Evolutionary conservation across 305 asterid species (phyloP).

Genomic region (Fraxinus latifolia): DNA sequence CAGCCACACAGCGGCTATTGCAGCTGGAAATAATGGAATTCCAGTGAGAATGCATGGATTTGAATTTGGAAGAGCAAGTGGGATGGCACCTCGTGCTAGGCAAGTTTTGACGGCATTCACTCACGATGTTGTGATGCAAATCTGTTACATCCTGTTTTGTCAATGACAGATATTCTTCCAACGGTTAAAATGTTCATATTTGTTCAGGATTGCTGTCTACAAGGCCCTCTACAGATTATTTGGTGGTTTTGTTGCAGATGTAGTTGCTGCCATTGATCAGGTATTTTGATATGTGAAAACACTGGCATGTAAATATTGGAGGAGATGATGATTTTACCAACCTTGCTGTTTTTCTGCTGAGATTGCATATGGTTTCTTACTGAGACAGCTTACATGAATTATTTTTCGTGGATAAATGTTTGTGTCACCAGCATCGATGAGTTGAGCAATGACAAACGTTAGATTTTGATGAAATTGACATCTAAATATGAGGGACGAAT

Average conservation of each 20-base stretch:
- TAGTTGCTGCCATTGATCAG: conserved; percentile 98
- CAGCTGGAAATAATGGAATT: conserved; percentile 99
- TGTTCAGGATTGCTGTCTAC: conserved; percentile 89
- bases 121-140: background rate
- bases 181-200: conserved; percentile 24
- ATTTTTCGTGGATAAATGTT: background rate
- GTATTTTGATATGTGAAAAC: conserved; percentile 34
- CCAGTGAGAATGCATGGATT: conserved; percentile 91
- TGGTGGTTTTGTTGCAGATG: conserved; percentile 96
- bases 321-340: conserved; percentile 6
- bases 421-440: background rate
- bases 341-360: background rate
- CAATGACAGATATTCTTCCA: conserved; percentile 8
- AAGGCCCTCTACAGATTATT: conserved; percentile 93
- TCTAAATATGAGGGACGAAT: background rate
- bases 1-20: conserved; percentile 96
- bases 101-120: conserved; percentile 20
- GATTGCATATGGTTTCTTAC: conserved; percentile 1
- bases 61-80: conserved; percentile 98
- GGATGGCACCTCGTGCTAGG: conserved; percentile 99
- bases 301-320: background rate
- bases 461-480: background rate
- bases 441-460: background rate
- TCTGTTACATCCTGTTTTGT: background rate
- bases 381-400: background rate